Conservation (phyloP, 495 filamentous ascomycete genomes). For the Jackrogersella minutella region DNA sequence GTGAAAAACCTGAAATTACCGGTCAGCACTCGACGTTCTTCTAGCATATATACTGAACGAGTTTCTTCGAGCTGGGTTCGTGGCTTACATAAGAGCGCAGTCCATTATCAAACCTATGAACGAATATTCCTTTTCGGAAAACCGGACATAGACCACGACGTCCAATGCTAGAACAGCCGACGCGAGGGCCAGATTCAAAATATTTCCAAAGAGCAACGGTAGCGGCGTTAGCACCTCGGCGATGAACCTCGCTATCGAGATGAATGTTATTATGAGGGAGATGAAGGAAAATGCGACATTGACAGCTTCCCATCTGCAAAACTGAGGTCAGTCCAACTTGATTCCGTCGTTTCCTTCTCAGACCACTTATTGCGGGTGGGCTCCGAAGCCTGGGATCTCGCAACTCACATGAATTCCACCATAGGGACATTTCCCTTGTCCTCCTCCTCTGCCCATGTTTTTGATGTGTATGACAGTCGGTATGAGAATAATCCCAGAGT, state of each 20-base stretch:
- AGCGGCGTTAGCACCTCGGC: conserved; percentile 57
- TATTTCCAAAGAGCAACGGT: conserved; percentile 52
- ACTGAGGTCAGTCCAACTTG: conserved; percentile 11
- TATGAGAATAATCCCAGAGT: conserved; percentile 59
- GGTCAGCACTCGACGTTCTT: conserved; percentile 9
- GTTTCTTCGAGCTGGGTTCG: neutral
- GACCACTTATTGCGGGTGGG: neutral
- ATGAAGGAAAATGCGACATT: conserved; percentile 54
- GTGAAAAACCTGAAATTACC: conserved; percentile 40
- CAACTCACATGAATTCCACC: conserved; percentile 58
- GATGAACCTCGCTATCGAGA: conserved; percentile 51
- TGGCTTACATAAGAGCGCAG: conserved; percentile 49
- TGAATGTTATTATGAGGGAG: conserved; percentile 50
- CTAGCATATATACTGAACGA: neutral
- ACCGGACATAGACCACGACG: conserved; percentile 49
- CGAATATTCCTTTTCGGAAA: conserved; percentile 52
- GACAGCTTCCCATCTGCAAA: conserved; percentile 54
- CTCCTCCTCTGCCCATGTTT: conserved; percentile 49
- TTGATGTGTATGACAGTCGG: conserved; percentile 53
- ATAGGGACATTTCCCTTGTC: conserved; percentile 47
- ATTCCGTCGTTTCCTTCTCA: neutral
- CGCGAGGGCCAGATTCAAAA: conserved; percentile 54
- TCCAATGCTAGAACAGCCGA: conserved; percentile 56
- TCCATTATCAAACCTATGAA: conserved; percentile 54
- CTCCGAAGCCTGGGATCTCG: neutral